Evolutionary conservation across 2,329 filamentous ascomycete genomes (phyloP).

Genomic region (Elsinoe arachidis): DNA sequence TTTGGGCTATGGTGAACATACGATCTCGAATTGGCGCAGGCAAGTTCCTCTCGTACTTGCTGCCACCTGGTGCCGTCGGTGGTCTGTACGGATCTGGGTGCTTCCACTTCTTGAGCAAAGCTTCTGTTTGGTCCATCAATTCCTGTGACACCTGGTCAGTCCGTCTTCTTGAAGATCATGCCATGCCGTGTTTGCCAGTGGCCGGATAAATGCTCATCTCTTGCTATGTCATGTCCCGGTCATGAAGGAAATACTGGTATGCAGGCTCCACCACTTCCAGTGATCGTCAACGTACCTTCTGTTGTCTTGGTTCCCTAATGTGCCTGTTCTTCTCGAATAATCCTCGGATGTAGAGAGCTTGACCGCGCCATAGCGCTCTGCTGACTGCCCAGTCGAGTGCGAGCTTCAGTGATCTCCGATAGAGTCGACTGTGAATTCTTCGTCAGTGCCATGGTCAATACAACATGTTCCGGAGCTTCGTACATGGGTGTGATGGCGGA

Average conservation of each 20-base stretch:
- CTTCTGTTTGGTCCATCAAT: conserved; percentile 79
- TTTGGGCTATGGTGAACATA: conserved; percentile 41
- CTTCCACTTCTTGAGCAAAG: conserved; percentile 85
- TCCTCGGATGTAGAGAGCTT: conserved; percentile 89
- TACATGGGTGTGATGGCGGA: conserved; percentile 15
- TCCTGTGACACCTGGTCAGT: conserved; percentile 44
- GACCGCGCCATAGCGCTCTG: conserved; percentile 85
- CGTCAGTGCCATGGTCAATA: not conserved
- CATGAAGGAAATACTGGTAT: not conserved
- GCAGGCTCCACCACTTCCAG: conserved; percentile 11
- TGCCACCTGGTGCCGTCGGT: conserved; percentile 89
- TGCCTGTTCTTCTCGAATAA: conserved; percentile 90
- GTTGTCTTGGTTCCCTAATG: conserved; percentile 73
- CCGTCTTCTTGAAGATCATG: not conserved
- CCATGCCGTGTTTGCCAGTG: no score
- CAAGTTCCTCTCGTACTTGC: conserved; percentile 92
- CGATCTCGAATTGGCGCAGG: conserved; percentile 70
- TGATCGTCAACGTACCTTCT: conserved; percentile 53
- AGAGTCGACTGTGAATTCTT: conserved; percentile 52
- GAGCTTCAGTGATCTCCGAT: conserved; percentile 86
- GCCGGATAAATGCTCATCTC: not conserved
- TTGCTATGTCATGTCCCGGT: not conserved
- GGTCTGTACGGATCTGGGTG: conserved; percentile 88
- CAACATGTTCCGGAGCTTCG: not conserved
- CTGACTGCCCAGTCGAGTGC: conserved; percentile 93